A percentile compares a stretch with the other conserved stretches of the same genome.
Evolutionary conservation across 2,329 filamentous ascomycete genomes (phyloP).

Genomic region (Colletotrichum cuscutae): DNA sequence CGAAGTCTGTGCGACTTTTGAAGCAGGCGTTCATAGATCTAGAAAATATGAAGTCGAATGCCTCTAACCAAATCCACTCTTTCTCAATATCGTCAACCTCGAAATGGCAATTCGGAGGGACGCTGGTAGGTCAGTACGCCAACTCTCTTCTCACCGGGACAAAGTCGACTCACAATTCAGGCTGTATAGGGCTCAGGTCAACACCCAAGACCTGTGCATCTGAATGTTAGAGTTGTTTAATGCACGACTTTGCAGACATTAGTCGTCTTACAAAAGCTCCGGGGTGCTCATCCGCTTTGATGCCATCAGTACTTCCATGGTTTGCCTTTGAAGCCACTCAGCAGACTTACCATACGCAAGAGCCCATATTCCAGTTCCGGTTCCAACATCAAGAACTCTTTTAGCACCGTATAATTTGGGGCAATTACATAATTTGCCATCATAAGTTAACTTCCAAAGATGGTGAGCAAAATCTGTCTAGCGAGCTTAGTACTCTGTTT

Average conservation of each 20-base stretch:
- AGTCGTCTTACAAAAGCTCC: conserved; percentile 38
- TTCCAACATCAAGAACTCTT: conserved; percentile 40
- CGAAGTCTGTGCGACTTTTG: too few relatives aligned
- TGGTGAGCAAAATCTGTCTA: conserved; percentile 60
- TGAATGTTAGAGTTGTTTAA: too few relatives aligned
- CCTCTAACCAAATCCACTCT: conserved; percentile 41
- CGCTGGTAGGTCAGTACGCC: conserved; percentile 37
- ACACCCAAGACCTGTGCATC: conserved; percentile 31
- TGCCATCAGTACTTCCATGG: neutral
- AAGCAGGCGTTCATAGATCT: conserved; percentile 38
- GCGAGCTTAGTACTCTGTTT: neutral
- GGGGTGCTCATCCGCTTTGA: conserved; percentile 37
- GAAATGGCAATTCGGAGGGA: conserved; percentile 51
- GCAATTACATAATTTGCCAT: conserved; percentile 1
- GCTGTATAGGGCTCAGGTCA: conserved; percentile 52
- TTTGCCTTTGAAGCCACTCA: neutral
- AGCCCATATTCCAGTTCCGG: conserved; percentile 43
- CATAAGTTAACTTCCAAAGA: conserved; percentile 57
- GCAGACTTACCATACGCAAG: conserved; percentile 52
- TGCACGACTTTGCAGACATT: too few relatives aligned
- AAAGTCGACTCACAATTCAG: conserved; percentile 40
- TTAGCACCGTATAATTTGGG: conserved; percentile 26
- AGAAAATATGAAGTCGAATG: conserved; percentile 69
- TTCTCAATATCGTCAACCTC: conserved; percentile 49
- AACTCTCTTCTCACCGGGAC: too few relatives aligned